Percentiles rank a stretch among this genome's conserved stretches.
Evolutionary conservation across 2,329 filamentous ascomycete genomes (phyloP).

Genomic region (Hawksworthiomyces lignivorus): DNA sequence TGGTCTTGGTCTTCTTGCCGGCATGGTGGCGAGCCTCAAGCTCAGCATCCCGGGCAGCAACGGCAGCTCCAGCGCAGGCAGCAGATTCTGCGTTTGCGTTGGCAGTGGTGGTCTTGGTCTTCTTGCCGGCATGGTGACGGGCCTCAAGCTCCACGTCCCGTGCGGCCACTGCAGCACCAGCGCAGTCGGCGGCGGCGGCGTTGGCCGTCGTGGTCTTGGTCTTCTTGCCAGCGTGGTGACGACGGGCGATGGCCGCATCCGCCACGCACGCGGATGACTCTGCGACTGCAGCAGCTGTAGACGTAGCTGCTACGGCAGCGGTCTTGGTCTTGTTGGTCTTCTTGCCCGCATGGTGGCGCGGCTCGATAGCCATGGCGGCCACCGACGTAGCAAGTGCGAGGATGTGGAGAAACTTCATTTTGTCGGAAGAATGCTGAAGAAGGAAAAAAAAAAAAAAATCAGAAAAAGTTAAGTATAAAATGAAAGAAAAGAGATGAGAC

Average conservation of each 20-base stretch:
- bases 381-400: constrained; percentile 8
- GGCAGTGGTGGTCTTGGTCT: no score
- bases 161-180: no score
- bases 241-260: not conserved
- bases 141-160: no score
- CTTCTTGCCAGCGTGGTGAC: constrained; percentile 5
- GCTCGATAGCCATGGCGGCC: constrained; percentile 10
- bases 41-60: no score
- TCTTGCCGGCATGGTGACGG: no score
- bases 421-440: not conserved
- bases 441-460: not conserved
- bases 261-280: not conserved
- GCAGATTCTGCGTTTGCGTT: no score
- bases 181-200: not conserved
- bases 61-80: no score
- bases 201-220: not conserved
- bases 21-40: no score
- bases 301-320: not conserved
- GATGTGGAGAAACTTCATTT: constrained; percentile 12
- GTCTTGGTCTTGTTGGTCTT: constrained; percentile 5
- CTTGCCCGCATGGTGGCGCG: constrained; percentile 11
- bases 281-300: not conserved
- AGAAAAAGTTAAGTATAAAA: no score
- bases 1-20: no score
- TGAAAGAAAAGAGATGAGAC: not conserved